Percentiles rank a stretch among this genome's conserved stretches.
phyloP scores from a whole-genome alignment of 2,329 filamentous ascomycete species.

The Colletotrichum tropicicola region DNA sequence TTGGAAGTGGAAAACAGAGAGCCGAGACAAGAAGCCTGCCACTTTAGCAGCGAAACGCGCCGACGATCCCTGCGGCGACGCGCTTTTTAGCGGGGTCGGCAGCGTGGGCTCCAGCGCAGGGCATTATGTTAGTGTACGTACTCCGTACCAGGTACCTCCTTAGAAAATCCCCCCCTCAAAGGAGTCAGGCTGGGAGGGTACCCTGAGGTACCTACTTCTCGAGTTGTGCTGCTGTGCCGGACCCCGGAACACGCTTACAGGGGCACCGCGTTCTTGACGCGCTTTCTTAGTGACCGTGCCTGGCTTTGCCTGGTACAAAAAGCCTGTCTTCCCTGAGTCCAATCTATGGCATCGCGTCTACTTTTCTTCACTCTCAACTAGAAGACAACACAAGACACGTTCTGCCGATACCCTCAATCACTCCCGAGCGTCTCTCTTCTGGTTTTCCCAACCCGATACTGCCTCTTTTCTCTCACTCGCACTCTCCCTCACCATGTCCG shows the following conservation, averaged over 20 bases:
- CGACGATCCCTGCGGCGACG: constrained; percentile 10
- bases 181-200: too few species aligned
- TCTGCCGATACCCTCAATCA: constrained; percentile 3
- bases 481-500: constrained; percentile 69
- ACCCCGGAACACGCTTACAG: not conserved
- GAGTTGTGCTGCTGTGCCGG: not conserved
- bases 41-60: constrained; percentile 26
- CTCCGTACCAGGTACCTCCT: not conserved
- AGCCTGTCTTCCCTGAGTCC: constrained; percentile 12
- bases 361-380: constrained; percentile 18
- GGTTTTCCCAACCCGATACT: constrained; percentile 2
- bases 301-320: constrained; percentile 28
- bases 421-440: constrained; percentile 28
- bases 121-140: too few species aligned
- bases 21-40: constrained; percentile 14
- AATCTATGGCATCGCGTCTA: not conserved
- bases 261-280: constrained; percentile 9
- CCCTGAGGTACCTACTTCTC: not conserved
- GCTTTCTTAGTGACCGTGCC: constrained; percentile 23
- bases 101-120: not conserved
- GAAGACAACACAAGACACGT: not conserved
- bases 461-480: not conserved
- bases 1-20: constrained; percentile 14
- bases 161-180: too few species aligned
- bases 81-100: constrained; percentile 21